Base-by-base conservation (phyloP, 1,139 yeast species). In the Yamadazyma buinensis region DNA sequence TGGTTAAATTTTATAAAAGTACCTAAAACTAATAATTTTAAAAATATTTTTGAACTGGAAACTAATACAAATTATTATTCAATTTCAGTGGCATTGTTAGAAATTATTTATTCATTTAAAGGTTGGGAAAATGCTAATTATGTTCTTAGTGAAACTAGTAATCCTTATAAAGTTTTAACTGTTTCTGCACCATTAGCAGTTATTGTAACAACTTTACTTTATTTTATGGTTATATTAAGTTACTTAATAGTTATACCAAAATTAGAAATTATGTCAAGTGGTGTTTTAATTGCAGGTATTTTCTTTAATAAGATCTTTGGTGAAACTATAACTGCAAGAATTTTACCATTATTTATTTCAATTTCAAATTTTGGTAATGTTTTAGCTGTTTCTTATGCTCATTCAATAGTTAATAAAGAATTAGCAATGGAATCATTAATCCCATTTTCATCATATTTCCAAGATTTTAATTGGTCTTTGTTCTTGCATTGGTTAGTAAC, bases 291-390 rank as follows among this genome's bases (percentile, higher is more conserved):
- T 26, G 94, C 94, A 4, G 90, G 87, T 3, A 72, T 78, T 30
- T 84, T 80, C 56, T 84, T 84, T 59, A 74, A 73, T 37, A 78
- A 79, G 48, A 80, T 80, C n/a, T 84, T 84, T 59, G 92, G 92
- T 28, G 68, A 68, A 33, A 66, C 68, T 23, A 73, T 82, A n/a
- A 80, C 82, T 1, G 52, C 73, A 39, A 70, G 71, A 40, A 75
- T 84, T 6, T 70, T 84, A 20, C 80, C 88, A 0, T 76, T 80
- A n/a, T 70, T 84, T 42, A 86, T 84, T 28, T 86, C 90, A 1
- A 61, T 83, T 26, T 78, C 85, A 42, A 86, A 87, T 19, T 59
- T 84, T 30, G 95, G 95, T 23, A 84, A 84, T 50, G 92, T 84
- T 20, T 63, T 84, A 57, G 80, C 84, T 29, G 94, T 84, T 24